A percentile compares a stretch with the other conserved stretches of the same genome.
These are phyloP conservation scores for Suhomyces pyralidae DNA, from an alignment of 805 yeast genomes.

Conservation along the genomic window DNA sequence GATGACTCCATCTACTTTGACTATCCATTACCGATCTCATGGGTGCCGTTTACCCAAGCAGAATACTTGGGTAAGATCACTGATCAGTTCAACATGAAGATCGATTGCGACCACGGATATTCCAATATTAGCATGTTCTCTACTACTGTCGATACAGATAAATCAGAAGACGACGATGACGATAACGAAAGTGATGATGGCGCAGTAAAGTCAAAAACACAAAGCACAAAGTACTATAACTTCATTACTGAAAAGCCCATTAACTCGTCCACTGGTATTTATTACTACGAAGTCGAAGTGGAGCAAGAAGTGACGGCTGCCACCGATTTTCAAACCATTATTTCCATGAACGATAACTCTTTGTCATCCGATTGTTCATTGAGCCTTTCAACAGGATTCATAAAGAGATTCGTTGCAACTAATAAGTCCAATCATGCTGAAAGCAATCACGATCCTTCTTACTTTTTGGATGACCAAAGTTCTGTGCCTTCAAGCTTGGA, in stretches of 20 bases:
- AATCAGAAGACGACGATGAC: background rate
- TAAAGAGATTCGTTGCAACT: slow-evolving; percentile 22
- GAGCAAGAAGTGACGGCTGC: slow-evolving; percentile 33
- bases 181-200: background rate
- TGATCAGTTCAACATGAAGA: slow-evolving; percentile 21
- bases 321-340: slow-evolving; percentile 29
- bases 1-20: slow-evolving; percentile 21
- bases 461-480: background rate
- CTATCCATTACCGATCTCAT: slow-evolving; percentile 35
- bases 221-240: slow-evolving; percentile 25
- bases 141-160: background rate
- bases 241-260: slow-evolving; percentile 38
- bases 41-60: slow-evolving; percentile 37
- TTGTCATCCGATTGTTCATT: slow-evolving; percentile 32
- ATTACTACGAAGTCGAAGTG: slow-evolving; percentile 40
- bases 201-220: background rate
- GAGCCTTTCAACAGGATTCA: slow-evolving; percentile 33
- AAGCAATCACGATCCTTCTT: background rate
- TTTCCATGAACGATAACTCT: slow-evolving; percentile 32
- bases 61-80: slow-evolving; percentile 21
- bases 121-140: slow-evolving; percentile 24
- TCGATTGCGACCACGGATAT: slow-evolving; percentile 26
- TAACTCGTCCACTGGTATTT: slow-evolving; percentile 32
- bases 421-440: slow-evolving; percentile 14
- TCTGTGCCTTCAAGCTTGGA: background rate